Base-by-base conservation (phyloP, 2,329 filamentous ascomycete genomes). In the Colletotrichum caudatum region DNA sequence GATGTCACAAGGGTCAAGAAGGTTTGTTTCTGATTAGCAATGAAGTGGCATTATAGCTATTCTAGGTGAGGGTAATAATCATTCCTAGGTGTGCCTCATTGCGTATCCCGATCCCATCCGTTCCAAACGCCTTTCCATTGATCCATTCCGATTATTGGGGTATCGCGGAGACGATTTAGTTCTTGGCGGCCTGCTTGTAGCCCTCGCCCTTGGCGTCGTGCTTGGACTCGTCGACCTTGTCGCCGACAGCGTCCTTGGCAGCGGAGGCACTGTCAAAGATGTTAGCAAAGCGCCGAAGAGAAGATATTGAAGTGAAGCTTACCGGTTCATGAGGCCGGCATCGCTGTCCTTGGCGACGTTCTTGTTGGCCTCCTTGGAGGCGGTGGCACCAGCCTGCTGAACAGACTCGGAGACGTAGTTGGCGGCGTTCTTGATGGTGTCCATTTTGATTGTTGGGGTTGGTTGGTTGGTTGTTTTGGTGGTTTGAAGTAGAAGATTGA, bases 361-460 rank as follows among this genome's bases (percentile, higher is more conserved):
- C 88, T 92, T 92, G 88, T 92, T 92, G 84, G 84, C 84, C 84
- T 92, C 89, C 88, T 92, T 92, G 83, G 85, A 88, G 73, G 87
- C 83, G 75, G 86, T 85, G 73, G 84, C 83, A 74, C 84, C 79
- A 73, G 84, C 84, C 80, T 90, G 83, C 84, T 91, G 86, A 79
- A 90, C 81, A 77, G 84, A 83, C 86, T 92, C 91, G 76, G 88
- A 82, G 83, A 92, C 89, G 88, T 92, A 92, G 87, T 91, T 91
- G 83, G 84, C 89, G 78, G 86, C 87, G 83, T 91, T 88, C 85
- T 86, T 86, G 79, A 87, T 74, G 74, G 84, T 82, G 66, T 88
- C 86, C 86, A 88, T 87, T 80, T 69, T 84, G 81, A 77, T 74
- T 72, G 61, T 76, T 76, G 66, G 75, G 66, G 72, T 72, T 73